phyloP scores from a whole-genome alignment of 345 rosid genomes.

The Camelina hispida region DNA sequence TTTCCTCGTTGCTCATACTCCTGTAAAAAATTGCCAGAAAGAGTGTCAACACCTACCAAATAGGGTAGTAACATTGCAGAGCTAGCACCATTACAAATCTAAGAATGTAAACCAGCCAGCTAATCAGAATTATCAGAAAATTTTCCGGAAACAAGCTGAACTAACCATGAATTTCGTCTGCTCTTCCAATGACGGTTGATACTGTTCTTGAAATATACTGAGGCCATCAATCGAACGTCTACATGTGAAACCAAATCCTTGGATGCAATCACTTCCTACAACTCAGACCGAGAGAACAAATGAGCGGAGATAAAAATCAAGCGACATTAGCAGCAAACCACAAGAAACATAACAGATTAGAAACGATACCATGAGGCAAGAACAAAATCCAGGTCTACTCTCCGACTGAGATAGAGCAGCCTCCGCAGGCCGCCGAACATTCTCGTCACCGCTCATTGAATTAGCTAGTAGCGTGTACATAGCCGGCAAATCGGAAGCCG shows the following conservation, averaged over 20 bases:
- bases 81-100: conserved; percentile 3
- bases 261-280: conserved; percentile 91
- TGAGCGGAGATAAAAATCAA: conserved; percentile 30
- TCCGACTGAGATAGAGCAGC: conserved; percentile 85
- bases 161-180: conserved; percentile 80
- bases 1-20: conserved; percentile 89
- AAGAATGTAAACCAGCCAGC: conserved; percentile 16
- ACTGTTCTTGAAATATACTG: conserved; percentile 92
- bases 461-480: conserved; percentile 77
- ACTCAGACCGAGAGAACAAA: conserved; percentile 26
- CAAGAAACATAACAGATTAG: conserved; percentile 48
- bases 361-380: conserved; percentile 82
- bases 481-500: conserved; percentile 85
- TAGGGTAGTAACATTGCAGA: conserved; percentile 14
- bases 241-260: conserved; percentile 85
- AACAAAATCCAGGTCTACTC: conserved; percentile 91
- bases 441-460: conserved; percentile 90
- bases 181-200: conserved; percentile 87
- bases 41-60: conserved; percentile 17
- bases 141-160: neutral
- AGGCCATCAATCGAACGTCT: conserved; percentile 90
- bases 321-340: conserved; percentile 24
- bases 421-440: conserved; percentile 87
- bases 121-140: neutral
- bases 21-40: conserved; percentile 50